Conservation (phyloP, 768 basidiomycete species). For the Calvatia gigantea region DNA sequence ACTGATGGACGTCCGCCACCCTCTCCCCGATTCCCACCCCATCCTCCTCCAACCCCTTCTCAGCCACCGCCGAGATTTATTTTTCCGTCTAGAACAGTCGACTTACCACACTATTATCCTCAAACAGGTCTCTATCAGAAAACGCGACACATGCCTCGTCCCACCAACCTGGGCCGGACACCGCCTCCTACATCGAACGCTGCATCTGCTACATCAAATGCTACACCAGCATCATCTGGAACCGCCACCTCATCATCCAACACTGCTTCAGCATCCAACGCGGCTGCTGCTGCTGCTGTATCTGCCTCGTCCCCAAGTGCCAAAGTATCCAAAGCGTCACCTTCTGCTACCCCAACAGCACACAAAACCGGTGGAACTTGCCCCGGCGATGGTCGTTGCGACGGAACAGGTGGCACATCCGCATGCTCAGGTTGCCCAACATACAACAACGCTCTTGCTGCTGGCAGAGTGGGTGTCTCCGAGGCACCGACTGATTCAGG, state of each 20-base stretch:
- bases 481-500: slow-evolving; percentile 16
- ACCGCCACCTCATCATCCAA: neutral
- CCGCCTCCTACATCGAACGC: slow-evolving; percentile 21
- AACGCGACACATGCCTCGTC: slow-evolving; percentile 73
- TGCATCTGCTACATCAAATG: slow-evolving; percentile 5
- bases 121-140: slow-evolving; percentile 80
- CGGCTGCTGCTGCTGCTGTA: neutral
- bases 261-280: slow-evolving; percentile 4
- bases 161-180: slow-evolving; percentile 50
- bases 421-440: slow-evolving; percentile 96
- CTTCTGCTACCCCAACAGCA: slow-evolving; percentile 17
- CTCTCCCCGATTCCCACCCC: slow-evolving; percentile 15
- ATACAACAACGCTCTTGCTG: slow-evolving; percentile 78
- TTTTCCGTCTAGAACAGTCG: slow-evolving; percentile 23
- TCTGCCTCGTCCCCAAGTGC: slow-evolving; percentile 12
- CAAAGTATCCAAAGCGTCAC: neutral
- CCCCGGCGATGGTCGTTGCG: slow-evolving; percentile 96
- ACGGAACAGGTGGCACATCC: slow-evolving; percentile 92
- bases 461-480: slow-evolving; percentile 34
- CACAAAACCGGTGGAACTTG: slow-evolving; percentile 64
- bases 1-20: slow-evolving; percentile 6
- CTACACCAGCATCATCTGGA: slow-evolving; percentile 8
- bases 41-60: slow-evolving; percentile 10
- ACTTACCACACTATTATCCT: slow-evolving; percentile 20
- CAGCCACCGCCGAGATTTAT: slow-evolving; percentile 16